phyloP scores from a whole-genome alignment of 352 stramenopile species.

The Phytopythium helicoides region DNA sequence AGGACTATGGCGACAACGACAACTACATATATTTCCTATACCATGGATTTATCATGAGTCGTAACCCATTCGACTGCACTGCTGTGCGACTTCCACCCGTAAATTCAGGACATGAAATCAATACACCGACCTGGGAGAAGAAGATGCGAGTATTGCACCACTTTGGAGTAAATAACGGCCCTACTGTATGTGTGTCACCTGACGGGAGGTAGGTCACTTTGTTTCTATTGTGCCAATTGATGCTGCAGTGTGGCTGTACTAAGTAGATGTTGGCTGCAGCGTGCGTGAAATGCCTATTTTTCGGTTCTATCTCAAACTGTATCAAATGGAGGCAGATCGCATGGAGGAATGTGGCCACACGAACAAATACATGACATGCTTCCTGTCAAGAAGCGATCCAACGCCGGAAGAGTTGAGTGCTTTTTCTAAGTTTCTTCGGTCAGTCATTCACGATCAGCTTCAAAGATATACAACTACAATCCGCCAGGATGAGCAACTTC shows the following conservation, averaged over 20 bases:
- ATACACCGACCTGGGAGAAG: conserved; percentile 6
- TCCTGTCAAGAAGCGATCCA: conserved; percentile 15
- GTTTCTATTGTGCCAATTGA: background rate
- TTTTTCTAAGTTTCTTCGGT: too few species aligned
- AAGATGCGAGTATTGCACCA: conserved; percentile 25
- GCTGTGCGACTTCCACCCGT: conserved; percentile 29
- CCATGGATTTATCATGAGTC: conserved; percentile 89
- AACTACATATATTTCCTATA: conserved; percentile 88
- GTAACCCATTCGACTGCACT: conserved; percentile 90
- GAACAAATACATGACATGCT: conserved; percentile 30
- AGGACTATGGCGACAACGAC: conserved; percentile 95
- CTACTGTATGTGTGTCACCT: conserved; percentile 26
- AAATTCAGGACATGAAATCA: conserved; percentile 6
- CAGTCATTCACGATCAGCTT: conserved; percentile 14
- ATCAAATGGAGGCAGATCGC: conserved; percentile 14
- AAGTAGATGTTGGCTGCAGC: conserved; percentile 5
- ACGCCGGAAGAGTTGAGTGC: too few species aligned
- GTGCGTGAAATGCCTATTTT: conserved; percentile 17
- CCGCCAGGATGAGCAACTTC: conserved; percentile 23
- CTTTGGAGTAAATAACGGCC: conserved; percentile 29
- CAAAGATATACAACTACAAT: conserved; percentile 37
- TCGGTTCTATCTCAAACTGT: conserved; percentile 28
- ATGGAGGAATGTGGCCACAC: conserved; percentile 21
- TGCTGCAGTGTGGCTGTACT: too few species aligned
- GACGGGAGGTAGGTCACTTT: conserved; percentile 24